Evolutionary conservation across 495 filamentous ascomycete species (phyloP).

Genomic region (Trypethelium eluteriae): DNA sequence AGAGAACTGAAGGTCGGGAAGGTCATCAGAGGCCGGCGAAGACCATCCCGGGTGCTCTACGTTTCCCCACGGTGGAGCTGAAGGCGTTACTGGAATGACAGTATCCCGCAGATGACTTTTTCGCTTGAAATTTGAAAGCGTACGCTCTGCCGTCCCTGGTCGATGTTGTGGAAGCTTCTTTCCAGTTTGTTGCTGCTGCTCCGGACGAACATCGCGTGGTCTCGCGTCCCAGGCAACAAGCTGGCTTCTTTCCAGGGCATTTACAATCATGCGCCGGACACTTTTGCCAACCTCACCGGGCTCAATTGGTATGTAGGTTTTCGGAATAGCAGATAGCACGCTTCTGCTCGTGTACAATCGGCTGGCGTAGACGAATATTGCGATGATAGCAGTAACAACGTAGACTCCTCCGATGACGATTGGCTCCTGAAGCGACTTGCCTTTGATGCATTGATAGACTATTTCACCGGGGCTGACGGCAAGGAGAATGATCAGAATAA

Average conservation of each 20-base stretch:
- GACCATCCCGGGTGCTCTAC: conserved; percentile 88
- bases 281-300: conserved; percentile 65
- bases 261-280: conserved; percentile 65
- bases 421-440: conserved; percentile 52
- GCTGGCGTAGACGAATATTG: conserved; percentile 69
- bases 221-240: conserved; percentile 70
- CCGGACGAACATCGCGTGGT: conserved; percentile 47
- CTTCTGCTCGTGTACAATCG: conserved; percentile 83
- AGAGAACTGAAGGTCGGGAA: conserved; percentile 71
- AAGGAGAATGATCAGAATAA: conserved; percentile 63
- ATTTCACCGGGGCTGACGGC: conserved; percentile 76
- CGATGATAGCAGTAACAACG: conserved; percentile 61
- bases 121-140: conserved; percentile 15
- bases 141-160: conserved; percentile 15
- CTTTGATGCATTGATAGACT: conserved; percentile 54
- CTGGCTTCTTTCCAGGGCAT: conserved; percentile 64
- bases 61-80: conserved; percentile 62
- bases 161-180: conserved; percentile 4
- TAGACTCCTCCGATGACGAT: conserved; percentile 77
- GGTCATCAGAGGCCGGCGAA: conserved; percentile 60
- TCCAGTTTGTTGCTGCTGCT: conserved; percentile 10
- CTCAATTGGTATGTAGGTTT: conserved; percentile 72
- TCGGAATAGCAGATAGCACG: conserved; percentile 73
- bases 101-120: conserved; percentile 20
- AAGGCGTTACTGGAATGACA: conserved; percentile 34